These are phyloP conservation scores for Ogataea neopini DNA, from an alignment of 805 yeast species.

Conservation along the genomic window DNA sequence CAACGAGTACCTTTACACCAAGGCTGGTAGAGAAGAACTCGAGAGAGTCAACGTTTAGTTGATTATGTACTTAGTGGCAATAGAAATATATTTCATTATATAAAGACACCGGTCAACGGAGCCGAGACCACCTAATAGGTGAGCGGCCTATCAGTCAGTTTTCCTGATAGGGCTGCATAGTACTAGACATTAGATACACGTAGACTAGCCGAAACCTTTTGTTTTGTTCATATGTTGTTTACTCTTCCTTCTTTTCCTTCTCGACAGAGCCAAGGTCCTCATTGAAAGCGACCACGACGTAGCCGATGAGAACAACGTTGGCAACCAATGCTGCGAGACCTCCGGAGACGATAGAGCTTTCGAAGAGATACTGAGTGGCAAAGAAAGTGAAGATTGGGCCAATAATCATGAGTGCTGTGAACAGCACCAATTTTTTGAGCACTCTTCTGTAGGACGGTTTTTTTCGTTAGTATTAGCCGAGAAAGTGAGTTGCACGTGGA, in stretches of 20 bases:
- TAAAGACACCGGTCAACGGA: constrained; percentile 1
- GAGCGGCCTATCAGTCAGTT: no score
- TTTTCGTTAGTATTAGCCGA: neutral
- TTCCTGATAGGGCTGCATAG: no score
- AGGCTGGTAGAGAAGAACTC: constrained; percentile 95
- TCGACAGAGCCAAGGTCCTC: constrained; percentile 50
- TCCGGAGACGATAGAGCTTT: constrained; percentile 68
- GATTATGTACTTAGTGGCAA: constrained; percentile 4
- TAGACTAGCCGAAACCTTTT: no score
- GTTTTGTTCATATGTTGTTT: neutral
- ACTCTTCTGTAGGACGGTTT: constrained; percentile 47
- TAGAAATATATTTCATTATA: constrained; percentile 2
- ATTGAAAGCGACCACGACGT: constrained; percentile 70
- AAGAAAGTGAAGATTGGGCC: constrained; percentile 69
- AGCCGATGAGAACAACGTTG: constrained; percentile 70
- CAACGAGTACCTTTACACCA: constrained; percentile 92
- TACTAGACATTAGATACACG: no score
- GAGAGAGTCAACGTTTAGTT: constrained; percentile 53
- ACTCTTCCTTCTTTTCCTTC: constrained; percentile 39
- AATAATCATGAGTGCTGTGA: constrained; percentile 74
- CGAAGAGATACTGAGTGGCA: constrained; percentile 29
- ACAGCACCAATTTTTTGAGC: constrained; percentile 64
- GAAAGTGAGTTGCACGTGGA: no score
- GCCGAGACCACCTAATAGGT: neutral
- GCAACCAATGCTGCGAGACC: constrained; percentile 80